Base-by-base conservation (phyloP, 345 rosid species). In the Cardamine chenopodiifolia region DNA sequence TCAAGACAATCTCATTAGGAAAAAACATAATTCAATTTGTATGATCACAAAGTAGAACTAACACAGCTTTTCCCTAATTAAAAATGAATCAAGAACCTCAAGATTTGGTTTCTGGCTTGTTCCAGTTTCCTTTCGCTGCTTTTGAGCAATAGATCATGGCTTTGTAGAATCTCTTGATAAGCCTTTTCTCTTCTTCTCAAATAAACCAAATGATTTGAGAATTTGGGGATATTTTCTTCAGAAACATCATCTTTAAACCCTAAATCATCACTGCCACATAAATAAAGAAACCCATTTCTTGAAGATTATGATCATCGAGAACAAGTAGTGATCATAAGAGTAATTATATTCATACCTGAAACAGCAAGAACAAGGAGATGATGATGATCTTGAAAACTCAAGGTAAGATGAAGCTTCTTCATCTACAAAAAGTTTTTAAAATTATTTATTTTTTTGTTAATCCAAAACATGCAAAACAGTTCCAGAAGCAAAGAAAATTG, bases 11-110 rank as follows among this genome's bases (percentile, higher is more conserved):
- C 53, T 62, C 66, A n/a, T n/a, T 5, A 20, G 15, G 6, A 5
- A 40, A 31, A 7, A 19, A 7, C 13, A 23, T 9, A 22, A 58
- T 48, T 50, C 10, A 47, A 5, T 39, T 55, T 10, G 15, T 47
- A 28, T 66, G 29, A 57, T 14, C 58, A 14, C 49, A 0, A 52
- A 22, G 19, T 31, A 7, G 23, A 48, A 54, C 18, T 26, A 14
- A 57, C 29, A 19, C 44, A 66, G 4, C 1, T 55, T 50, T 28
- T 55, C 39, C 22, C 12, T 31, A n/a, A 57, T 10, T 11, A 13
- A 48, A 56, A 56, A 35, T n/a, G 53, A 64, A 15, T 28, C 8
- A 67, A 73, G 34, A 66, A 90, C 96, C 96, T 88, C 70, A 82
- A 68, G 15, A 87, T 83, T 47, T 74, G 81, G 70, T 31, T 58